Evolutionary conservation across 176 grass and related monocot species (phyloP), one percentile per base, ranked within the genome.

Genomic region (Musa beccarii): DNA sequence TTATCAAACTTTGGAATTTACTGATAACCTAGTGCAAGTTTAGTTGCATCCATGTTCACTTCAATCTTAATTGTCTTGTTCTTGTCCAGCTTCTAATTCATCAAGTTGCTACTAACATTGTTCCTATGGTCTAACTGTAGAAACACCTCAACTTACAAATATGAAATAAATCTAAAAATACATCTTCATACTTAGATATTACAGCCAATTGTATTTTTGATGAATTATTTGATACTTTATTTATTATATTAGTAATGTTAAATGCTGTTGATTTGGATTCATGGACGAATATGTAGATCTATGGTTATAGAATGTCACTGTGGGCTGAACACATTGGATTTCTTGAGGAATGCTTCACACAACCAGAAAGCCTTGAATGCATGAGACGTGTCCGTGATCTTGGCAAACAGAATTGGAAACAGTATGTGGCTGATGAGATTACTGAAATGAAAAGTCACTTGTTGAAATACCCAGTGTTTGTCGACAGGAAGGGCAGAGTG

Each of bases 271-370:
- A 8, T 1, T 16, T 29, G 29, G 8, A 20, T 71, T 13, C 57
- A 61, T 81, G 28, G 51, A 71, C 61, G 63, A 53, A 75, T 10
- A 34, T 80, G 89, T 78, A 96, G 92, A 92, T 96, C 19, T 85
- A 87, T 73, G 86, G 88, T 21, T 96, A 96, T 69, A 84, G 92
- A 85, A 92, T 96, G 89, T 91, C 92, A 59, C 78, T 96, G 29
- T 96, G 92, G 92, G 88, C 84, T 66, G 92, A 96, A 66, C 92
- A 96, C 62, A 89, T 83, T 76, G 88, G 88, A 74, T 50, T 0
- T 28, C 59, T 88, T 11, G 88, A 91, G 71, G 86, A 96, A 11
- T 77, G 76, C 22, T 96, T 96, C 43, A 81, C 78, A 14, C 54
- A 78, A 79, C 92, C 92, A 22, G 84, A 96, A 71, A 92, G 84